These are phyloP conservation scores for Carallia pectinifolia DNA, from an alignment of 345 rosid genomes.

Conservation along the genomic window DNA sequence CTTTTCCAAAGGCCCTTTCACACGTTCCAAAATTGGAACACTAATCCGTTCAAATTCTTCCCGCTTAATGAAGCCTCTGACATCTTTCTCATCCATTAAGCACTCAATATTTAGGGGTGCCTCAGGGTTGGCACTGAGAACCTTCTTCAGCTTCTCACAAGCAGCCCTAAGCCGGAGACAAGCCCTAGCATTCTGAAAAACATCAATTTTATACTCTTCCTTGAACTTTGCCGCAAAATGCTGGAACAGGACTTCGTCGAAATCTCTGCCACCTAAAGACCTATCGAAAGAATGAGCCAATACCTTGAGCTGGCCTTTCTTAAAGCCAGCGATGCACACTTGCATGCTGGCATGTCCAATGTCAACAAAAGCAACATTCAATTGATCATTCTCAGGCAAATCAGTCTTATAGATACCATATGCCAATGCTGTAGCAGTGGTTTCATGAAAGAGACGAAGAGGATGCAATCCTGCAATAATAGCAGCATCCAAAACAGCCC, in stretches of 20 bases:
- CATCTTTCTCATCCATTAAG: conserved; percentile 73
- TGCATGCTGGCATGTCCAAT: conserved; percentile 65
- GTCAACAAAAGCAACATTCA: conserved; percentile 52
- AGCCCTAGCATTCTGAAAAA: conserved; percentile 52
- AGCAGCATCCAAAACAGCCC: conserved; percentile 59
- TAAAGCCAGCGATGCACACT: conserved; percentile 49
- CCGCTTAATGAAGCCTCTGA: conserved; percentile 59
- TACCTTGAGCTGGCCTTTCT: conserved; percentile 51
- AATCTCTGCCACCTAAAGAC: conserved; percentile 57
- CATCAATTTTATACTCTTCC: conserved; percentile 59
- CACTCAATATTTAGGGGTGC: conserved; percentile 66
- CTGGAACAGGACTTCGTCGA: conserved; percentile 52
- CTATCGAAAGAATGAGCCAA: conserved; percentile 55
- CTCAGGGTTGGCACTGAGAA: conserved; percentile 67
- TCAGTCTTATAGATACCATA: conserved; percentile 70
- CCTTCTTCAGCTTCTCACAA: conserved; percentile 69
- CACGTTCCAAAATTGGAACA: conserved; percentile 38
- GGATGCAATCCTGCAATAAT: conserved; percentile 62
- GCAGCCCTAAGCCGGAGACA: conserved; percentile 54
- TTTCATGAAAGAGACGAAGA: conserved; percentile 63
- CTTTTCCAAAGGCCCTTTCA: conserved; percentile 49
- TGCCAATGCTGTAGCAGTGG: conserved; percentile 65
- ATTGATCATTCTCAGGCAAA: conserved; percentile 34
- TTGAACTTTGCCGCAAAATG: conserved; percentile 53
- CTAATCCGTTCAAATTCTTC: conserved; percentile 48